A percentile compares a stretch with the other conserved stretches of the same genome.
Evolutionary conservation across 768 basidiomycete genomes (phyloP).

Genomic region (Cyclocybe aegerita): DNA sequence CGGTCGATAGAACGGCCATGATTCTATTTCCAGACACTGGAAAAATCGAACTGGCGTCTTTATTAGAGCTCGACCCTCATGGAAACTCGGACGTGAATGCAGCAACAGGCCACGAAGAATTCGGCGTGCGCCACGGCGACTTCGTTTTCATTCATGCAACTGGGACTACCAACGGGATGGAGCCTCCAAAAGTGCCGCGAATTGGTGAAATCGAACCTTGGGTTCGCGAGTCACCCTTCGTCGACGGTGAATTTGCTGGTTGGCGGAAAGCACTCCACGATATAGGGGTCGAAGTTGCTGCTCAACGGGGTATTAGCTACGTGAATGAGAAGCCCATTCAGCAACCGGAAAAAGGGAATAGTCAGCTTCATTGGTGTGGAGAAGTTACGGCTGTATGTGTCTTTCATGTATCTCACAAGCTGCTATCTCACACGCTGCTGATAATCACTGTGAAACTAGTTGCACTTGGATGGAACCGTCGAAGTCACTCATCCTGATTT

Average conservation of each 20-base stretch:
- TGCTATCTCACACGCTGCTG: conserved; percentile 8
- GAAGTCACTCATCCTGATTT: conserved; percentile 71
- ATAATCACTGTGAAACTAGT: conserved; percentile 34
- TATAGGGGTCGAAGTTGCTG: conserved; percentile 60
- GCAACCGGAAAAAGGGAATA: conserved; percentile 37
- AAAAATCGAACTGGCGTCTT: conserved; percentile 65
- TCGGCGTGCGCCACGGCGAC: conserved; percentile 83
- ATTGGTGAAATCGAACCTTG: conserved; percentile 85
- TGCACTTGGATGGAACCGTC: conserved; percentile 72
- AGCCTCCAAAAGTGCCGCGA: conserved; percentile 69
- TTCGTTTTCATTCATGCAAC: conserved; percentile 77
- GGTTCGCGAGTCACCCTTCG: conserved; percentile 61
- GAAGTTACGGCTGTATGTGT: conserved; percentile 73
- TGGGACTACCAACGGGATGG: conserved; percentile 71
- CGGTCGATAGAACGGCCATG: conserved; percentile 66
- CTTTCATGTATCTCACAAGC: conserved; percentile 1
- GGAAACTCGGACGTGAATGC: conserved; percentile 57
- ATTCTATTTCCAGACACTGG: conserved; percentile 58
- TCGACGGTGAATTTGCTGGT: conserved; percentile 54
- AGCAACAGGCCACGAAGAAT: conserved; percentile 49
- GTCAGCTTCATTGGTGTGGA: conserved; percentile 74
- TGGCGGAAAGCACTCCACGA: conserved; percentile 75
- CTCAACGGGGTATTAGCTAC: conserved; percentile 37
- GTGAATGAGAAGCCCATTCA: conserved; percentile 41
- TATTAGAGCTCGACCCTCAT: conserved; percentile 88